Base-by-base conservation (phyloP, 441 rosid genomes). In the Theobroma grandiflorum region DNA sequence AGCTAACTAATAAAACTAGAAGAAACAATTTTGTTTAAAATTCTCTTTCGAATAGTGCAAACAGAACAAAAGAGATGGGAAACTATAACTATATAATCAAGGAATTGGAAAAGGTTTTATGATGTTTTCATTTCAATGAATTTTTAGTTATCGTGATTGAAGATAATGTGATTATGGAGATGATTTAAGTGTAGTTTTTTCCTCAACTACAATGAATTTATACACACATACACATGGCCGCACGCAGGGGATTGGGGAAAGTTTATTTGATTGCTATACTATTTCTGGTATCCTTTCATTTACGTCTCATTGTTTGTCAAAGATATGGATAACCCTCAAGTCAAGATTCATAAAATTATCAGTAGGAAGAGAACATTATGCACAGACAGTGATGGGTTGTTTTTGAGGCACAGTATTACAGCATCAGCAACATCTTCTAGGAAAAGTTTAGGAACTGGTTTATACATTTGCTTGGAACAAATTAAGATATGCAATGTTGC, bases 281-380 rank as follows among this genome's bases (percentile, higher is more conserved):
- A 20, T 38, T 73, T 38, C 37, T 73, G 10, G 14, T 73, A 38
- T n/a, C 20, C 5, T 35, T 72, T 18, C 26, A 12, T 53, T 72
- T 53, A 11, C 33, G 63, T 38, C 76, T n/a, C 63, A 37, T 72
- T 73, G 50, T 3, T 6, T 73, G 37, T 73, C 65, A 38, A 73
- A 11, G 37, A 18, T 72, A 53, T 53, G 62, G 7, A 18, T 37
- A 53, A n/a, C 43, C 63, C 31, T 72, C 8, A 11, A 53, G 31
- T 52, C 4, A 10, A 72, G 75, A 72, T 38, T 55, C 49, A 72
- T 35, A 38, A 55, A n/a, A 52, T 52, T 8, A 40, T 33, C 26
- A 33, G 43, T 35, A 35, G 47, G 74, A 31, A 70, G 16, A 35
- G 47, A 53, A 72, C 31, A 37, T 52, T 12, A 20, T 38, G 35